Evolutionary conservation across 768 basidiomycete genomes (phyloP), one percentile per base, ranked within the genome.

Genomic region (Tulasnella calospora): DNA sequence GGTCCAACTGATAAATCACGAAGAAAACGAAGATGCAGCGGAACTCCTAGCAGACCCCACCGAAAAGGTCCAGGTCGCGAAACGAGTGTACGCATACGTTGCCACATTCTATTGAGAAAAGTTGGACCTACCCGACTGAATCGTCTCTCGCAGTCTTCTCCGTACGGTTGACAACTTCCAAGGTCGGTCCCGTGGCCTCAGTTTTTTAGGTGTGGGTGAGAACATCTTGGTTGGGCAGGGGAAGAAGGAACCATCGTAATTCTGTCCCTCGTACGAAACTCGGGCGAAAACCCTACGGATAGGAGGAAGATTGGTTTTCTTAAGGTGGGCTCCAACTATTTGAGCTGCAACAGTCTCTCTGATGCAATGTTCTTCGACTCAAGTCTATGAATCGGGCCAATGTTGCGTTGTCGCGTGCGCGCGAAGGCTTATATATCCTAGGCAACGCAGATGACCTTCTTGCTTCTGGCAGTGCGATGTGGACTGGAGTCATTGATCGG

Each of bases 131-230:
- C 4, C 2, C 10, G 1, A 41, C 70, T 71, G 67, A 44, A 36
- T 19, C 75, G 21, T 74, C 92, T 92, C 88, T 93, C 57, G 87
- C 88, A 80, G 79, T 27, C 71, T 80, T 10, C 85, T 94, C 7
- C 88, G 93, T 7, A 94, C 92, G 0, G 88, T 94, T 1, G 92
- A 94, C 80, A 93, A 91, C 73, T 94, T 89, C 82, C 93, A 94
- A 83, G 47, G 44, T 78, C 27, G 10, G 57, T 33, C 38, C 35
- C 46, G 21, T 73, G 78, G 67, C 1, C 77, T 72, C n/a, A 35
- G 15, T 6, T 13, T 36, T 79, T 27, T 41, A 23, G 5, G 27
- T 7, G 19, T 23, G 55, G 19, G 30, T 40, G 12, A 38, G 30
- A 75, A 27, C 30, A 75, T 30, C 61, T 41, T 23, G 1, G 15